Evolutionary conservation across 345 rosid genomes (phyloP).

Genomic region (Xanthoceras sorbifolium): DNA sequence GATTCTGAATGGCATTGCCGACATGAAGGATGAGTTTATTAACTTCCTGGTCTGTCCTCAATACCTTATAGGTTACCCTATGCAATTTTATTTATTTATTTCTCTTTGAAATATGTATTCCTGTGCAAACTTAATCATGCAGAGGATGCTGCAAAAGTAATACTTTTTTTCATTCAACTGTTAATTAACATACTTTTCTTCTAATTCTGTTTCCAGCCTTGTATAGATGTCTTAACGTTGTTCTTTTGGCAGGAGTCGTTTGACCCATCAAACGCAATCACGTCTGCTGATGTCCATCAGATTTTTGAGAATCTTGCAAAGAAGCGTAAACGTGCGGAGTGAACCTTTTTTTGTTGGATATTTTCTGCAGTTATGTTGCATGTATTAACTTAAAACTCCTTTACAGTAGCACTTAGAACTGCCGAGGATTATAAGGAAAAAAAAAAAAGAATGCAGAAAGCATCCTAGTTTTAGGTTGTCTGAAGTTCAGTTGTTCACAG

Average conservation of each 20-base stretch:
- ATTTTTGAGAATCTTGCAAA: slow-evolving; percentile 90
- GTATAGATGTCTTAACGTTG: not conserved
- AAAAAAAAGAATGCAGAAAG: not conserved
- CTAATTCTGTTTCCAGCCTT: not conserved
- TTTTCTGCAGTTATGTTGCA: not conserved
- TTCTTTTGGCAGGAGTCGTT: slow-evolving; percentile 55
- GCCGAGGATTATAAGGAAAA: not conserved
- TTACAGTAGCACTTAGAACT: slow-evolving; percentile 16
- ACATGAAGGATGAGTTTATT: slow-evolving; percentile 71
- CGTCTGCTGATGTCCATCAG: slow-evolving; percentile 75
- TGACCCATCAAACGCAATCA: slow-evolving; percentile 84
- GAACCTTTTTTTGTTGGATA: slow-evolving; percentile 5
- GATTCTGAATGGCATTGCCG: slow-evolving; percentile 81
- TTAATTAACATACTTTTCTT: not conserved
- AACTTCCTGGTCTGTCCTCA: slow-evolving; percentile 62
- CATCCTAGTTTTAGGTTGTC: not conserved
- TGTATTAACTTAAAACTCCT: not conserved
- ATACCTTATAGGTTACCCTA: not conserved
- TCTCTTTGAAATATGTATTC: too few relatives aligned
- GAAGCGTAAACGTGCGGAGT: slow-evolving; percentile 68
- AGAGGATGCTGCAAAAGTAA: not conserved
- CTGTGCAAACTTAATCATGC: not conserved
- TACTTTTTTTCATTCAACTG: not conserved
- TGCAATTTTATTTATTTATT: too few relatives aligned
- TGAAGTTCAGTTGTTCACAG: not conserved